Base-by-base conservation (phyloP, 495 filamentous ascomycete species). In the Penicillium salamii region DNA sequence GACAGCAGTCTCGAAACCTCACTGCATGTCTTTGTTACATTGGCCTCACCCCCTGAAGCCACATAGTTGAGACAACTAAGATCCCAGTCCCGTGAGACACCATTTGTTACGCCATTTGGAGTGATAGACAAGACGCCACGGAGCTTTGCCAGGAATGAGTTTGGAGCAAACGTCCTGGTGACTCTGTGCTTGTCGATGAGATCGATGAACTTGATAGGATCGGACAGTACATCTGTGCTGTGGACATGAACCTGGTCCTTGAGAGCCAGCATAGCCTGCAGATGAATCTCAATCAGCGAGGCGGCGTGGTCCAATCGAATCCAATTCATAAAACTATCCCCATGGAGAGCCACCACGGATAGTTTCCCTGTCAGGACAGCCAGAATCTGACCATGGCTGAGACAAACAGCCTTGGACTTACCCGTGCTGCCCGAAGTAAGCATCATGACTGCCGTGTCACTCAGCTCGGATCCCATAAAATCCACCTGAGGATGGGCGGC, bases 401-500 rank as follows among this genome's bases (percentile, higher is more conserved):
- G 56, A 3, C 15, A 42, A 1, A 82, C 80, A 1, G 78, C 80
- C 55, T 85, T 84, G 13, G 78, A 55, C 34, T 74, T 65, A 5
- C 79, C 78, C 8, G 74, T 80, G 54, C 70, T 78, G 1, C 82
- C 82, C 0, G 79, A 85, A 5, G 81, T 85, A 3, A 85, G 59
- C 77, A 82, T 78, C 5, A 82, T 54, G 7, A 67, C 66, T 0
- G 65, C 62, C 7, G 36, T 46, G 40, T 55, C 49, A 19, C 18
- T 18, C 13, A 20, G 43, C 20, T 31, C 36, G 17, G 49, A 31
- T 5, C 44, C 15, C 13, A 21, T n/a, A 15, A 29, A 37, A 15
- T 39, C 34, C 34, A n/a, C 7, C 21, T 23, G 14, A 19, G 34
- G 7, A 32, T 7, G 4, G 12, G 12, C 29, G 42, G 42, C 21